phyloP scores from a whole-genome alignment of 331 rosid species.

The Phaseolus coccineus region DNA sequence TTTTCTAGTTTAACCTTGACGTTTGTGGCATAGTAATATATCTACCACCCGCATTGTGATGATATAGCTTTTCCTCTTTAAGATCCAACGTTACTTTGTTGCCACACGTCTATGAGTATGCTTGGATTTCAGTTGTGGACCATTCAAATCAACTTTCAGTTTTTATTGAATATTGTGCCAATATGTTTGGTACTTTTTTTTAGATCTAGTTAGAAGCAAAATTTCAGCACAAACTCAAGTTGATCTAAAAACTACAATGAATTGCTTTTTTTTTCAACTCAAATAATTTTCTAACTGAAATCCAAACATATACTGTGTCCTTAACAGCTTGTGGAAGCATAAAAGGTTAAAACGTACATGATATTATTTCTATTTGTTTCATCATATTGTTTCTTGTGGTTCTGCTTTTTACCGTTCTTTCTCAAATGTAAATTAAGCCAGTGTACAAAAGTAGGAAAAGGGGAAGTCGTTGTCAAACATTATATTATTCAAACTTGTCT shows the following conservation, averaged over 20 bases:
- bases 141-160: too few species aligned
- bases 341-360: conserved; percentile 1
- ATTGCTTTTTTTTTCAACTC: too few species aligned
- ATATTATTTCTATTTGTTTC: neutral
- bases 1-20: conserved; percentile 19
- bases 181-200: too few species aligned
- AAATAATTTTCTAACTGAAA: too few species aligned
- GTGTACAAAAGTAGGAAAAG: neutral
- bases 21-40: neutral
- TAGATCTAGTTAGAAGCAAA: too few species aligned
- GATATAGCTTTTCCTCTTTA: conserved; percentile 11
- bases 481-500: conserved; percentile 18
- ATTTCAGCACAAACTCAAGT: too few species aligned
- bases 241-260: too few species aligned
- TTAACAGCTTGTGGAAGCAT: neutral
- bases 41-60: conserved; percentile 16
- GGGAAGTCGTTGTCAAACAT: neutral
- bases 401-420: neutral
- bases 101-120: neutral
- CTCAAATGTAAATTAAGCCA: neutral
- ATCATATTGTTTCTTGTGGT: conserved; percentile 25
- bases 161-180: too few species aligned
- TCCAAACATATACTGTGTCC: neutral
- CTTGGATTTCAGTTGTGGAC: too few species aligned
- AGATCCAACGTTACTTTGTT: neutral